Evolutionary conservation across 2,329 filamentous ascomycete genomes (phyloP).

Genomic region (Apiospora rasikravindrae): DNA sequence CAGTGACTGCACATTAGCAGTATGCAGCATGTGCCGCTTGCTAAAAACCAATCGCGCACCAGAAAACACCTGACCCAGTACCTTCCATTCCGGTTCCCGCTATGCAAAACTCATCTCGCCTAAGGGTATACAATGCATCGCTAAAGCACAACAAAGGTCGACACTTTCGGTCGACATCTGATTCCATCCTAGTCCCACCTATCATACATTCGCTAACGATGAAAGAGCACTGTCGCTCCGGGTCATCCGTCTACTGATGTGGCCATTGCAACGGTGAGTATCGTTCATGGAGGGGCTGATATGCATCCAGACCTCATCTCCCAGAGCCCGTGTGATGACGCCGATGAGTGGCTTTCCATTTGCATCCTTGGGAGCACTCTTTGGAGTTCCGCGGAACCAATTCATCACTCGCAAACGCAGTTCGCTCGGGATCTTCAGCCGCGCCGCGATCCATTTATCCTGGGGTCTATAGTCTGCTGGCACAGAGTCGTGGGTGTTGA

Average conservation of each 20-base stretch:
- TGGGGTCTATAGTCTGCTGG: constrained; percentile 59
- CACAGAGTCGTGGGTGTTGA: constrained; percentile 45
- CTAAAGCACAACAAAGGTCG: background rate
- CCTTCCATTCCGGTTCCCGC: background rate
- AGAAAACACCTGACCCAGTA: background rate
- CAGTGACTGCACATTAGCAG: background rate
- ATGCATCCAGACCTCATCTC: constrained; percentile 61
- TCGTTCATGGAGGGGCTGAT: constrained; percentile 44
- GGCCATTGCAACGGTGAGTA: constrained; percentile 26
- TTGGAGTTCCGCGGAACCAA: constrained; percentile 47
- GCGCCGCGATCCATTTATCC: constrained; percentile 62
- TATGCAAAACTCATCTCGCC: constrained; percentile 4
- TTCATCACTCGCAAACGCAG: constrained; percentile 54
- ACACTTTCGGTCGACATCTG: background rate
- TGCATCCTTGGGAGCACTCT: constrained; percentile 42
- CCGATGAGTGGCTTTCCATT: constrained; percentile 44
- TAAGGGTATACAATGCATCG: constrained; percentile 5
- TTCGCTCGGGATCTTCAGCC: constrained; percentile 64
- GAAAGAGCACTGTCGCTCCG: constrained; percentile 6
- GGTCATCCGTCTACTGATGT: constrained; percentile 23
- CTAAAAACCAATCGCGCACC: background rate
- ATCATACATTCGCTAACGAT: background rate
- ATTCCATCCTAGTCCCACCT: constrained; percentile 5
- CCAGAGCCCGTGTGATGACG: constrained; percentile 35
- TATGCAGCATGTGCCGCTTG: background rate